phyloP scores from a whole-genome alignment of 306 rosid species.

The Bauhinia variegata region DNA sequence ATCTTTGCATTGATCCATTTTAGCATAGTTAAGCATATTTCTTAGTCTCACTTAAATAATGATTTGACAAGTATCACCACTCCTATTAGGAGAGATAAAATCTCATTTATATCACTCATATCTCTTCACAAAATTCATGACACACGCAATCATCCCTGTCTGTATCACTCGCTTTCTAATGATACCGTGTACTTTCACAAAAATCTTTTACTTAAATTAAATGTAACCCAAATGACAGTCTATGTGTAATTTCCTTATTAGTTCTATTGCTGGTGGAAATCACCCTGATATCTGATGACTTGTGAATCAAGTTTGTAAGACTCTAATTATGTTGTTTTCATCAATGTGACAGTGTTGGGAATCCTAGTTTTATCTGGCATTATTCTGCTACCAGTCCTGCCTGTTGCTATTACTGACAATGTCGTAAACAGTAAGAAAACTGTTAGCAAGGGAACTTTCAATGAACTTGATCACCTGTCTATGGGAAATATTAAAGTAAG shows the following conservation, averaged over 20 bases:
- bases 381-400: slow-evolving; percentile 81
- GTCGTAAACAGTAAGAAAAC: slow-evolving; percentile 23
- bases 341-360: slow-evolving; percentile 61
- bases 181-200: background rate
- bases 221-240: background rate
- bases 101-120: too few relatives aligned
- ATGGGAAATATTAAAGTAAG: slow-evolving; percentile 71
- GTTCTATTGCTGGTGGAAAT: background rate
- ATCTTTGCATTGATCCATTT: too few relatives aligned
- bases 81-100: too few relatives aligned
- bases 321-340: slow-evolving; percentile 22
- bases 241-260: background rate
- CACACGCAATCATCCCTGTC: too few relatives aligned
- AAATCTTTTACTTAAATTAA: background rate
- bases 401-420: slow-evolving; percentile 67
- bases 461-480: slow-evolving; percentile 69
- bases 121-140: too few relatives aligned
- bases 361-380: slow-evolving; percentile 71
- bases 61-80: too few relatives aligned
- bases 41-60: too few relatives aligned
- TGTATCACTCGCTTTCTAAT: too few relatives aligned
- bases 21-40: too few relatives aligned
- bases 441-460: slow-evolving; percentile 60
- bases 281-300: slow-evolving; percentile 2
- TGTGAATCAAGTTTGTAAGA: slow-evolving; percentile 7